A percentile compares a stretch with the other conserved stretches of the same genome.
Conservation (phyloP, 352 stramenopile genomes). For the Pythium rhizo-oryzae region DNA sequence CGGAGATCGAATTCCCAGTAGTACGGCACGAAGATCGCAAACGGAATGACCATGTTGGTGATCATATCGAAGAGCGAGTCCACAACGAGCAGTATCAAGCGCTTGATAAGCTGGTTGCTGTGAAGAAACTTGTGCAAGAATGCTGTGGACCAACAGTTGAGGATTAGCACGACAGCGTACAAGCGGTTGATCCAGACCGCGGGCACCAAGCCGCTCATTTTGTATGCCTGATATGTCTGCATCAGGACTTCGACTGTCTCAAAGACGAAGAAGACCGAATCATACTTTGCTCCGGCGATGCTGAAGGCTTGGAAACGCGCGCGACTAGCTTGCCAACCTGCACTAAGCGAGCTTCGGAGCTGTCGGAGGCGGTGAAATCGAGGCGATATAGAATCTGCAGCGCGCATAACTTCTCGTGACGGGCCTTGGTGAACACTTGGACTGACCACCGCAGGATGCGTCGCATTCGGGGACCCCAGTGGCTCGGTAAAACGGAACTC, state of each 20-base stretch:
- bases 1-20: conserved; percentile 8
- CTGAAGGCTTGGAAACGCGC: background rate
- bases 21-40: conserved; percentile 28
- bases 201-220: conserved; percentile 15
- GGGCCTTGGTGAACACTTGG: background rate
- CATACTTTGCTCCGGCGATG: conserved; percentile 13
- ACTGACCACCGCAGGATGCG: background rate
- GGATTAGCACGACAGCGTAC: conserved; percentile 8
- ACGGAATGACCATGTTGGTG: conserved; percentile 19
- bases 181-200: conserved; percentile 25
- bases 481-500: conserved; percentile 10
- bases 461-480: background rate
- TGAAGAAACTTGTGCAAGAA: conserved; percentile 13
- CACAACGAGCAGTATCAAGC: conserved; percentile 9
- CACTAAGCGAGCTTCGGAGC: background rate
- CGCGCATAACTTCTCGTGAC: too few relatives aligned
- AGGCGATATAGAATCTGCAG: background rate
- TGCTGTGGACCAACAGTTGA: conserved; percentile 25
- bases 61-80: conserved; percentile 26
- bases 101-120: conserved; percentile 1
- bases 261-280: conserved; percentile 4
- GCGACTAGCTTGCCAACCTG: background rate
- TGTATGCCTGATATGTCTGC: conserved; percentile 23
- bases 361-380: background rate
- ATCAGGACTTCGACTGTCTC: conserved; percentile 16